Conservation (phyloP, 768 basidiomycete genomes). For the Phaeotremella fagi region DNA sequence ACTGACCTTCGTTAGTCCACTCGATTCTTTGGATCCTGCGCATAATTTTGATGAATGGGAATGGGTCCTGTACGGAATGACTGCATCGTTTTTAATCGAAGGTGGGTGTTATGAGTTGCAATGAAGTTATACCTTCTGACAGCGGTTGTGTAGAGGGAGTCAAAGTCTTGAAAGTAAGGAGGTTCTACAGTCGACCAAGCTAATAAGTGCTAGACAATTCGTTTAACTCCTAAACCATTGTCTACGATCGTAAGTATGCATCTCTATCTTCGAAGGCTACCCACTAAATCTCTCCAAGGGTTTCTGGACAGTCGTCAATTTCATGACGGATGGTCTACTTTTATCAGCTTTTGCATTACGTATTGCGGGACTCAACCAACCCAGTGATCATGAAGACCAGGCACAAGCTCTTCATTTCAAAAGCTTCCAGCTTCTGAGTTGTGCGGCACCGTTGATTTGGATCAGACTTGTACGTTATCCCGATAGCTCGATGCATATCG, state of each 20-base stretch:
- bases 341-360: constrained; percentile 70
- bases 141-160: constrained; percentile 24
- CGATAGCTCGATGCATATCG: not conserved
- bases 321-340: constrained; percentile 69
- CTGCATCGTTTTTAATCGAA: constrained; percentile 71
- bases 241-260: constrained; percentile 54
- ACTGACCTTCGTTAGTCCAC: constrained; percentile 70
- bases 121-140: not conserved
- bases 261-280: not conserved
- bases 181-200: not conserved
- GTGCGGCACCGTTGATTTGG: constrained; percentile 84
- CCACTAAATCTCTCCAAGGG: constrained; percentile 9
- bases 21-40: constrained; percentile 62
- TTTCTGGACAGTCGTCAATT: constrained; percentile 52
- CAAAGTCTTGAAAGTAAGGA: constrained; percentile 57
- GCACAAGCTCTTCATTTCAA: constrained; percentile 51
- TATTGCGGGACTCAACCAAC: constrained; percentile 54
- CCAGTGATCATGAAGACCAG: constrained; percentile 44
- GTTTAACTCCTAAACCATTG: constrained; percentile 58
- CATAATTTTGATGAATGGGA: constrained; percentile 74
- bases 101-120: constrained; percentile 52
- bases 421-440: constrained; percentile 86
- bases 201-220: constrained; percentile 53
- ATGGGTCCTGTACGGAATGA: constrained; percentile 69
- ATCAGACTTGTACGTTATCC: constrained; percentile 34